Base-by-base conservation (phyloP, 345 rosid species). In the Noccaea caerulescens region DNA sequence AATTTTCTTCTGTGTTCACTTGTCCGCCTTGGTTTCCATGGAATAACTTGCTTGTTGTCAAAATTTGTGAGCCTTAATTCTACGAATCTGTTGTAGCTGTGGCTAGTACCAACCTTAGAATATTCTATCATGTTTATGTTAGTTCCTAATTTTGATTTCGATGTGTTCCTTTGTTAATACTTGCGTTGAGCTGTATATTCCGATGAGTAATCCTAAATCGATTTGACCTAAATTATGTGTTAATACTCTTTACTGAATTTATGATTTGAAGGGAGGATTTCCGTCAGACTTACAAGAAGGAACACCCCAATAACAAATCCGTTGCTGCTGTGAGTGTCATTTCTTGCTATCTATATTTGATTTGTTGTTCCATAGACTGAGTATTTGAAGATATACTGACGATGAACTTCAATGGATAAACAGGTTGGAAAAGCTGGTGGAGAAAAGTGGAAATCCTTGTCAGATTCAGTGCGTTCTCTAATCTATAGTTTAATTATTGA, bases 341-440 rank as follows among this genome's bases (percentile, higher is more conserved):
- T 14, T 1, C 10, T 5, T n/a, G 2, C 18, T 46, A 18, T 45
- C 36, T 20, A 10, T 11, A 18, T 20, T 33, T 8, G 7, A 10
- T 75, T 0, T 33, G 64, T 33, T 51, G 34, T 25, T 32, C 13
- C 3, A 4, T 73, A 13, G 8, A 8, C 1, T 56, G 52, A n/a
- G 11, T 56, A 3, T 33, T 1, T 45, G n/a, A 49, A 49, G 2
- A 1, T 51, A 6, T 18, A 6, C 38, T 60, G 51, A 55, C 18
- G 9, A 8, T 30, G 6, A 6, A 0, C 8, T 45, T 41, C 2
- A 4, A 9, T 53, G 10, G 38, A 14, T 56, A n/a, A 12, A 12
- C 13, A 91, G 99, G 99, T 94, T 55, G 97, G 97, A 3, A 93
- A 93, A 76, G 98, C 98, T 76, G 95, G 93, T 68, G 98, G 98